Evolutionary conservation across 192 early-diverging fungal genomes (phyloP), one percentile per base, ranked within the genome.

Genomic region (Backusella australiensis): DNA sequence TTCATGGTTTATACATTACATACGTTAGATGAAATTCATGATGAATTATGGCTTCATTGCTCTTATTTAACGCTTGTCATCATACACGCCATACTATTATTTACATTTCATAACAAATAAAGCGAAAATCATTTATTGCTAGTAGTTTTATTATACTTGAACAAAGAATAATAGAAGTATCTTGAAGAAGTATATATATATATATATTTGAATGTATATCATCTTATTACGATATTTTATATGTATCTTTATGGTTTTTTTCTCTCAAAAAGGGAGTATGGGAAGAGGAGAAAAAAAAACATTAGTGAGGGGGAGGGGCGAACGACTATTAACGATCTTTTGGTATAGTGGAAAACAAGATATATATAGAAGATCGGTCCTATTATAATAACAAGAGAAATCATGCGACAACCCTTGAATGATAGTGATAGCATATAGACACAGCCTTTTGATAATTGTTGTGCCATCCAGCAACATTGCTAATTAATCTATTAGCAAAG

Each of bases 381-480:
- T 49, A 49, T 49, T 49, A 49, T 49, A 49, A 59, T 59, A 23
- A 59, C n/a, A 59, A 59, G 2, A 59, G 1, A 59, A 26, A 59
- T 59, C 53, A 59, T 26, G 53, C 53, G 21, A 59, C 49, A 53
- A 21, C 17, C 21, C 52, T 53, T 21, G 52, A 53, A 21, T 44
- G 15, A 44, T 44, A 44, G 42, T 6, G 12, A 29, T 63, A 21
- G 5, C 17, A 49, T 49, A n/a, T 17, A n/a, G 56, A 63, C 21
- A 29, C 56, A 63, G 23, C 56, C 56, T 63, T 49, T 49, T 49
- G 46, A 49, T 49, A 49, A 63, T 63, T 63, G 56, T 14, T 72
- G 44, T 42, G 70, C 41, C 29, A 72, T 72, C 70, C 70, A 49
- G 70, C 70, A 46, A 72, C 70, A 72, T 72, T 72, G 70, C 41